Evolutionary conservation across 2,329 filamentous ascomycete genomes (phyloP), one percentile per base, ranked within the genome.

Genomic region (Colletotrichum lini): DNA sequence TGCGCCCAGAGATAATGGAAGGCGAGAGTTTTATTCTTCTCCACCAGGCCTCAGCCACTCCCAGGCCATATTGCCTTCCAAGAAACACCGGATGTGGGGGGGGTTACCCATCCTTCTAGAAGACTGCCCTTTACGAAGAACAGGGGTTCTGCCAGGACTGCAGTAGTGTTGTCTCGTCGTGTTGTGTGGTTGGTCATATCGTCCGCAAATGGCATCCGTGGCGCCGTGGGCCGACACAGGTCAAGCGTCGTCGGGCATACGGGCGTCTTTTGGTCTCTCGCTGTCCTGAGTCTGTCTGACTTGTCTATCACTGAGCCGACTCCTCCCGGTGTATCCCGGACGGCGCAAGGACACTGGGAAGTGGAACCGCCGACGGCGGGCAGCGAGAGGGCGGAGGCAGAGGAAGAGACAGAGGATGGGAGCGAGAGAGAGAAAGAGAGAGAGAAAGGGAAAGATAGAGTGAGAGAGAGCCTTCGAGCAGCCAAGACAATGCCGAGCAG

Each of bases 61-160:
- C 63, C 12, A 30, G 15, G 10, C 15, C 58, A 21, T 52, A 44
- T 12, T 62, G 40, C 26, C 52, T 47, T 47, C 65, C 52, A 68
- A 68, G 44, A 60, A 62, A 53, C 68, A 47, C 42, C 45, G 16
- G 52, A 16, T 45, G 65, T 68, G 68, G 65, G 64, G 65, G 64
- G 68, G 40, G 50, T 21, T 38, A 18, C 52, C 61, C 57, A 56
- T 71, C 65, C 65, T 71, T 71, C 68, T 71, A 71, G 68, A 71
- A 71, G 65, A 52, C 53, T 58, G 53, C 65, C 26, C 35, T 35
- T 23, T 15, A 12, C 30, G 30, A 35, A 35, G 30, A 35, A 35
- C 58, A 63, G 65, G 68, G 47, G 26, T 59, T 53, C 52, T 71
- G 26, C 58, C 52, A 59, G 38, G 50, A 40, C 35, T 71, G 65